These are phyloP conservation scores for Turritis glabra DNA, from an alignment of 345 rosid species.

Conservation along the genomic window DNA sequence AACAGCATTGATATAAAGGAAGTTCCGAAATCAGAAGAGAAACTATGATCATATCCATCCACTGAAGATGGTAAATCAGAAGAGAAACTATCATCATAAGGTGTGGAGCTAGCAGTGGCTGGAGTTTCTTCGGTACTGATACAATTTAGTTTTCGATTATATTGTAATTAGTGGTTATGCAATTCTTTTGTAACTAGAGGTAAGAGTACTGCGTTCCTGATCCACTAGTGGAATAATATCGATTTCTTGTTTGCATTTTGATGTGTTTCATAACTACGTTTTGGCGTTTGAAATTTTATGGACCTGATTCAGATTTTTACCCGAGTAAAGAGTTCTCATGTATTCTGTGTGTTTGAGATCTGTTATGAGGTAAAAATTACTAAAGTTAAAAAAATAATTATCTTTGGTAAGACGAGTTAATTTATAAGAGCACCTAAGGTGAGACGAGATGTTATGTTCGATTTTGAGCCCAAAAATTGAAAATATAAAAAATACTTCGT, in stretches of 20 bases:
- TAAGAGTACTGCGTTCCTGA: constrained; percentile 9
- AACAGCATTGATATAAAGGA: constrained; percentile 34
- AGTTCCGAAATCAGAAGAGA: constrained; percentile 32
- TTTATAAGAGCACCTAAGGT: background rate
- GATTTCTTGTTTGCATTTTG: constrained; percentile 14
- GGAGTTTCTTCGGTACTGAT: background rate
- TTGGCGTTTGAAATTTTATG: background rate
- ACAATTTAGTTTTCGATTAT: background rate
- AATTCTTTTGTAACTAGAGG: constrained; percentile 37
- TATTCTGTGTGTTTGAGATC: background rate
- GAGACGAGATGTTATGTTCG: background rate
- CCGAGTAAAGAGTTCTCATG: background rate
- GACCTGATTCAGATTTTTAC: background rate
- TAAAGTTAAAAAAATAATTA: background rate
- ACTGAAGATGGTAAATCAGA: background rate
- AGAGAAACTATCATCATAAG: background rate
- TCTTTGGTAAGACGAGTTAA: background rate
- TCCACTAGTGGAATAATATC: constrained; percentile 10
- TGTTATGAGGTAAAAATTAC: background rate
- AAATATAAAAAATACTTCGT: constrained; percentile 1
- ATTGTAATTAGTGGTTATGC: constrained; percentile 29
- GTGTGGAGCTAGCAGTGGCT: background rate
- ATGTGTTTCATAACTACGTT: constrained; percentile 16
- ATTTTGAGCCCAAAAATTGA: background rate
- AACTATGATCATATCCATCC: constrained; percentile 21